These are phyloP conservation scores for Misopates orontium DNA, from an alignment of 257 asterid species.

Conservation along the genomic window DNA sequence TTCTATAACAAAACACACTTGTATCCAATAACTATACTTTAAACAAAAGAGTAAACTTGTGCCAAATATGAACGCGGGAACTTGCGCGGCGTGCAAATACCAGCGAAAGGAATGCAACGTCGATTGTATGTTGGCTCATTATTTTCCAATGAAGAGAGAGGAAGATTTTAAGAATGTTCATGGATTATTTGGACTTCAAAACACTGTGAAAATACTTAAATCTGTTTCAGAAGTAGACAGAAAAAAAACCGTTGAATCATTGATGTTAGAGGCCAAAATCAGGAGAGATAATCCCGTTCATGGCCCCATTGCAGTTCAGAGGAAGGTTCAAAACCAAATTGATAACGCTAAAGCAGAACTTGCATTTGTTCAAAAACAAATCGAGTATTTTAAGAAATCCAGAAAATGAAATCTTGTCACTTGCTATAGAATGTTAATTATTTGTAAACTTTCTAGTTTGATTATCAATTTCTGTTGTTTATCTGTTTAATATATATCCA, in stretches of 20 bases:
- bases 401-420: no score
- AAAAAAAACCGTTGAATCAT: background rate
- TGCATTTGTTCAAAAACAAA: background rate
- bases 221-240: background rate
- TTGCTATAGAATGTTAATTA: no score
- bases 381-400: background rate
- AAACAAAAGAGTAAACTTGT: no score
- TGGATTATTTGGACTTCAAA: conserved; percentile 18
- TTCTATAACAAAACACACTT: no score
- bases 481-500: no score
- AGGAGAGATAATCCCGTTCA: conserved; percentile 21
- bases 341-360: background rate
- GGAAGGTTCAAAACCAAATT: background rate
- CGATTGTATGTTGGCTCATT: conserved; percentile 17
- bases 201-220: background rate
- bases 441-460: no score
- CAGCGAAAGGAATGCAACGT: conserved; percentile 9
- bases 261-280: conserved; percentile 6
- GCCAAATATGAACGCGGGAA: no score
- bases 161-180: conserved; percentile 22
- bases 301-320: conserved; percentile 5
- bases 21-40: no score
- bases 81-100: conserved; percentile 19
- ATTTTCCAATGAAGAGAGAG: background rate
- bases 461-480: no score